Evolutionary conservation across 2,329 filamentous ascomycete genomes (phyloP), one percentile per base, ranked within the genome.

Genomic region (Ophiocordyceps camponoti-floridani): DNA sequence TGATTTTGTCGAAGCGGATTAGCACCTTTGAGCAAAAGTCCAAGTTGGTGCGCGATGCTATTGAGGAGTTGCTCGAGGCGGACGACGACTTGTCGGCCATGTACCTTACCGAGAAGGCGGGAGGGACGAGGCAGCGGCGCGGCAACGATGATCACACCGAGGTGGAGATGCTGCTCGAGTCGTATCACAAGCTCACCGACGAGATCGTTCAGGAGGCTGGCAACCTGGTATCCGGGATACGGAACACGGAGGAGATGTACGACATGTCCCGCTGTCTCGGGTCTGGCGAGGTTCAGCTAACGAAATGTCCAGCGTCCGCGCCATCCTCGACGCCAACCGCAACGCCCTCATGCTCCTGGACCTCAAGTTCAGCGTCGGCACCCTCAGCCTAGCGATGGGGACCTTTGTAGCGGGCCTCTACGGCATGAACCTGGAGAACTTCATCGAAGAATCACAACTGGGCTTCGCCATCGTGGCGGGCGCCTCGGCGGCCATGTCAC

Each of bases 351-450:
- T 98, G 91, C 72, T 98, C 16, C 75, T 96, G 30, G 91, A 96
- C 51, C 79, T 98, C 53, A 94, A 94, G 59, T 94, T 96, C 66
- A 91, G 84, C 58, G 88, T 98, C 48, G 85, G 87, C 46, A 96
- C 91, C 1, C 75, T 98, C 4, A 87, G 88, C n/a, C 77, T 96
- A 42, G 89, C 86, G 45, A 86, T 88, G 58, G 91, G 91, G 45
- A 95, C 91, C 43, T 93, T 96, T 58, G 74, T 95, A 54, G 93
- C 91, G 9, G 88, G 88, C n/a, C 77, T 98, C n/a, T 98, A 96
- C 70, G 91, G 91, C 54, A 96, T 96, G 88, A 98, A 98, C 66
- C 69, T 98, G 51, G 93, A 95, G 59, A 96, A 96, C 64, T 96
- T 95, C 62, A 86, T 96, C 54, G 91, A 98, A 66, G 89, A 96